A percentile compares a stretch with the other conserved stretches of the same genome.
Conservation (phyloP, 2,329 filamentous ascomycete genomes). For the Didymellaceae sp. region DNA sequence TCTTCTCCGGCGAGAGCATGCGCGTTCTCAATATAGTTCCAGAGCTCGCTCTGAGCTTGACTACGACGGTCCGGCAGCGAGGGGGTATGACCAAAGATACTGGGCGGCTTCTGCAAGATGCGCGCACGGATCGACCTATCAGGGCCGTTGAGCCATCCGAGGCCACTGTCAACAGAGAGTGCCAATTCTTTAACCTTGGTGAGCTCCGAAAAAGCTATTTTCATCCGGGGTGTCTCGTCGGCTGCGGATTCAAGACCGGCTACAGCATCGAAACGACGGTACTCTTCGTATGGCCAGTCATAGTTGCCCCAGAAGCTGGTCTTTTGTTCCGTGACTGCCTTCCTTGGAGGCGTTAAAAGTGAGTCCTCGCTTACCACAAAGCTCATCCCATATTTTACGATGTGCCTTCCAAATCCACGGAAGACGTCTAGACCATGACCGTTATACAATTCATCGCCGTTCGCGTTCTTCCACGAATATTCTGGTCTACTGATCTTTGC, state of each 20-base stretch:
- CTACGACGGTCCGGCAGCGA: slow-evolving; percentile 47
- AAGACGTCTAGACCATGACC: slow-evolving; percentile 69
- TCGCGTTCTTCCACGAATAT: slow-evolving; percentile 53
- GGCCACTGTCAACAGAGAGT: slow-evolving; percentile 69
- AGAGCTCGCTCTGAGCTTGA: slow-evolving; percentile 47
- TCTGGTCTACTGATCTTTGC: slow-evolving; percentile 30
- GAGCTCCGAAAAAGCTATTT: slow-evolving; percentile 64
- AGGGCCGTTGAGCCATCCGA: slow-evolving; percentile 71
- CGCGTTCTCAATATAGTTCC: slow-evolving; percentile 39
- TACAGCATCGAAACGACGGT: slow-evolving; percentile 65
- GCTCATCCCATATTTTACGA: slow-evolving; percentile 69
- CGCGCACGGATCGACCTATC: slow-evolving; percentile 61
- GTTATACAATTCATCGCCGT: slow-evolving; percentile 54
- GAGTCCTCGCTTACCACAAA: slow-evolving; percentile 69
- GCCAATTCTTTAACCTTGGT: slow-evolving; percentile 66
- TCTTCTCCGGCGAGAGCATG: slow-evolving; percentile 31
- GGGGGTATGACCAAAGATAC: slow-evolving; percentile 56
- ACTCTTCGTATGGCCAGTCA: slow-evolving; percentile 66
- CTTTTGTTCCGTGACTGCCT: slow-evolving; percentile 61
- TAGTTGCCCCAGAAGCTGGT: slow-evolving; percentile 70
- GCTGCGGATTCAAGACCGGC: slow-evolving; percentile 67
- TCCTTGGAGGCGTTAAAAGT: slow-evolving; percentile 60
- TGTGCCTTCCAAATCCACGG: slow-evolving; percentile 65
- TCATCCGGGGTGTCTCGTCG: slow-evolving; percentile 68
- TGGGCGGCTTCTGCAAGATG: slow-evolving; percentile 52